Percentiles rank a stretch among this genome's conserved stretches.
Conservation (phyloP, 2,329 filamentous ascomycete species). For the Colletotrichum sp. region DNA sequence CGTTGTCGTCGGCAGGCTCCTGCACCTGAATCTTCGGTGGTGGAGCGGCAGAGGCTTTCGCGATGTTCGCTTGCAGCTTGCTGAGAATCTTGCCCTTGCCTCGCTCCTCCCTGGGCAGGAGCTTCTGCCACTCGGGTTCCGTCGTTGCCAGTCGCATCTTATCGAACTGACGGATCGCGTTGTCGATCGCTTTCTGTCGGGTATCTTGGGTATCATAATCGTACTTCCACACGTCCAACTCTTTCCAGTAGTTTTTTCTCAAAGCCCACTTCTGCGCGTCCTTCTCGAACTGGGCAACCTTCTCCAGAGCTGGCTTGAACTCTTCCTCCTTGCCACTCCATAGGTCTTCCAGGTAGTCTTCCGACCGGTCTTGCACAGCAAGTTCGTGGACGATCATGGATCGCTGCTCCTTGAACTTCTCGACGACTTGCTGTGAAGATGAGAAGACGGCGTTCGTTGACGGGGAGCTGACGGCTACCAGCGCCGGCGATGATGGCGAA, state of each 20-base stretch:
- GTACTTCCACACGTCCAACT: constrained; percentile 69
- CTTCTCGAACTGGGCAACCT: constrained; percentile 60
- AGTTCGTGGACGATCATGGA: constrained; percentile 65
- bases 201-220: constrained; percentile 59
- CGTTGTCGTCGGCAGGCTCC: constrained; percentile 50
- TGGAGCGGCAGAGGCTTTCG: constrained; percentile 49
- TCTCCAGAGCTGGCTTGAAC: constrained; percentile 58
- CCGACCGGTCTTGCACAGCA: constrained; percentile 57
- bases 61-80: constrained; percentile 64
- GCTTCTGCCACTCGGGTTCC: constrained; percentile 65
- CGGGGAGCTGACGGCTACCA: constrained; percentile 61
- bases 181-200: constrained; percentile 65
- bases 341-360: constrained; percentile 53
- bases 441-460: constrained; percentile 53
- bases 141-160: constrained; percentile 60
- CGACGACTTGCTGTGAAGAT: constrained; percentile 55
- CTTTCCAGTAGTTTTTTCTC: constrained; percentile 64
- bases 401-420: constrained; percentile 59
- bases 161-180: constrained; percentile 65
- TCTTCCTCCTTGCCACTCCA: constrained; percentile 60
- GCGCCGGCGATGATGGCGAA: constrained; percentile 60
- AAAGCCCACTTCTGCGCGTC: constrained; percentile 58
- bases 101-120: constrained; percentile 63
- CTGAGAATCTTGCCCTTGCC: constrained; percentile 67
- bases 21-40: constrained; percentile 56